These are phyloP conservation scores for Pseudocercospora eumusae DNA, from an alignment of 2,329 filamentous ascomycete genomes.

Conservation along the genomic window DNA sequence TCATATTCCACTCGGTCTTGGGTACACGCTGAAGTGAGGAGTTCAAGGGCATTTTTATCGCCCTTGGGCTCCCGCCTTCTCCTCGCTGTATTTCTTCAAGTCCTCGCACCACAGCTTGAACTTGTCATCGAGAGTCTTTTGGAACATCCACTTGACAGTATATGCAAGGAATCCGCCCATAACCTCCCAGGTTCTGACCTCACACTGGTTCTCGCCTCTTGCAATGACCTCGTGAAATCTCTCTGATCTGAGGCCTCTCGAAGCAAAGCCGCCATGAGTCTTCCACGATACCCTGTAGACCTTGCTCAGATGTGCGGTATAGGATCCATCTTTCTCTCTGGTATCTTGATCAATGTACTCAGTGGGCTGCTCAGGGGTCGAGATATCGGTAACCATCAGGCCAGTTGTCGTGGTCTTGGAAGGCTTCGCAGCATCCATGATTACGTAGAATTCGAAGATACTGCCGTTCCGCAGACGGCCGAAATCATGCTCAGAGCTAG, in stretches of 20 bases:
- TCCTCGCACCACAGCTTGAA: constrained; percentile 34
- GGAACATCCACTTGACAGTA: constrained; percentile 35
- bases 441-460: constrained; percentile 30
- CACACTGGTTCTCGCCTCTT: constrained; percentile 30
- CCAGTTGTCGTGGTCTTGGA: constrained; percentile 23
- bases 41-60: not conserved
- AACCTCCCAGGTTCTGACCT: constrained; percentile 37
- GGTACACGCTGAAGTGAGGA: not conserved
- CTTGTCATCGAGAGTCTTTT: constrained; percentile 33
- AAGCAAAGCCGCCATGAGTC: constrained; percentile 29
- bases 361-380: constrained; percentile 30
- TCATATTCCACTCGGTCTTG: not conserved
- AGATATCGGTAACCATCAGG: constrained; percentile 34
- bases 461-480: constrained; percentile 24
- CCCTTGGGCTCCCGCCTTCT: too few relatives aligned
- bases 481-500: constrained; percentile 11
- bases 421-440: constrained; percentile 36
- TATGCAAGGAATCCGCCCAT: constrained; percentile 33
- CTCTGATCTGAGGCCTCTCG: constrained; percentile 31
- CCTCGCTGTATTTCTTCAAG: constrained; percentile 33
- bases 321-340: constrained; percentile 24
- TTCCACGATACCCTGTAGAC: constrained; percentile 35
- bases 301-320: constrained; percentile 27
- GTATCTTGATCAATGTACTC: constrained; percentile 27
- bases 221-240: constrained; percentile 37